Percentiles rank a stretch among this genome's conserved stretches.
phyloP scores from a whole-genome alignment of 2,329 filamentous ascomycete genomes.

The Rhexocercosporidium sp. region DNA sequence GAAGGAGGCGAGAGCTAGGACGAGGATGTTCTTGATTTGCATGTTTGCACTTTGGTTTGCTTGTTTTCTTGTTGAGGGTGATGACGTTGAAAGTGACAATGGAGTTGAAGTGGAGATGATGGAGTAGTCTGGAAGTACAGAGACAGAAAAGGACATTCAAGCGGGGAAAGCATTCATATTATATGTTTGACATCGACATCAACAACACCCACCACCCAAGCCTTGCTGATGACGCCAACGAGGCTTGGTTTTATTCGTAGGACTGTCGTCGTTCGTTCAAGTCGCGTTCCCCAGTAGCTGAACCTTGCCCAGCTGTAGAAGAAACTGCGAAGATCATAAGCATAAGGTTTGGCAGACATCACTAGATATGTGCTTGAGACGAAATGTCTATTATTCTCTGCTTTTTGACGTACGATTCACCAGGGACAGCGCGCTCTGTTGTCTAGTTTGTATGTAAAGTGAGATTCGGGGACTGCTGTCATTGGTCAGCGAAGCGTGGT shows the following conservation, averaged over 20 bases:
- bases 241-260: not conserved
- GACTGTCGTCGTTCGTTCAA: not conserved
- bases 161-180: not conserved
- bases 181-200: not conserved
- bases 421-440: not conserved
- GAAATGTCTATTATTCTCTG: not conserved
- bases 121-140: not conserved
- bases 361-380: not conserved
- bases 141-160: not conserved
- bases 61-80: not conserved
- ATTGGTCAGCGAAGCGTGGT: constrained; percentile 5
- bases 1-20: not conserved
- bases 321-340: not conserved
- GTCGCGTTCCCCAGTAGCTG: not conserved
- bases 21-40: constrained; percentile 1
- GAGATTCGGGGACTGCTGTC: not conserved
- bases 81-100: not conserved
- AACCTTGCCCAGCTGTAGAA: not conserved
- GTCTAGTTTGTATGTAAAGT: not conserved
- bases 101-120: not conserved
- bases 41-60: not conserved
- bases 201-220: not conserved
- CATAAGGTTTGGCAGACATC: not conserved
- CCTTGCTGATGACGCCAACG: constrained; percentile 4
- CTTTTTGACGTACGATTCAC: not conserved